Evolutionary conservation across 2,329 filamentous ascomycete genomes (phyloP), one percentile per base, ranked within the genome.

Genomic region (Fulvia fulva): DNA sequence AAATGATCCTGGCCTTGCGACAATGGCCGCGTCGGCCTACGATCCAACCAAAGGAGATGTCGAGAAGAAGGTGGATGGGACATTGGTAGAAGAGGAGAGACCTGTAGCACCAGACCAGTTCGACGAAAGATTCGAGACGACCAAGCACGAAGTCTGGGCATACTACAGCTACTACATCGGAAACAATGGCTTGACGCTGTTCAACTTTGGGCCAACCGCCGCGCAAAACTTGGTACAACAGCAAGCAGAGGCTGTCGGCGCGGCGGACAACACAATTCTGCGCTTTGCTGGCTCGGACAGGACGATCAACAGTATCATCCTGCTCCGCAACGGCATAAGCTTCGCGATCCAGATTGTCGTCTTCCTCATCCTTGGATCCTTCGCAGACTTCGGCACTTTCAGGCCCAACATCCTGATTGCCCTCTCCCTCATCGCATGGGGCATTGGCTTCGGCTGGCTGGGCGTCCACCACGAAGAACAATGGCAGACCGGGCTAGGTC

Each of bases 401-500:
- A 75, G 84, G 12, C 83, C 83, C 11, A 85, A 82, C 68, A 83
- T 88, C 55, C 74, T 89, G 8, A 80, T 88, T 51, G 79, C 78
- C 8, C 78, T 86, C 62, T 86, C 84, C 2, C 63, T 86, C 7
- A 66, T 87, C 34, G 83, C 85, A 0, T 89, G 80, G 70, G 85
- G 73, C 32, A 80, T 87, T 61, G 86, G 85, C 1, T 88, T 88
- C 62, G 85, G 79, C 51, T 89, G 86, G 84, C 71, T 89, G 1
- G 85, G 84, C 21, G 84, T 89, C 0, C 83, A 87, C 58, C 80
- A 78, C 0, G 71, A 80, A 16, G 75, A 78, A 2, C 77, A 85
- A 67, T 89, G 87, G 87, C 77, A 81, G 50, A 74, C 79, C 8
- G 87, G 77, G 0, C 78, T 83, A 0, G 86, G 80, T 0, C 70